These are phyloP conservation scores for Blastomyces parvus DNA, from an alignment of 2,329 filamentous ascomycete genomes.

Conservation along the genomic window DNA sequence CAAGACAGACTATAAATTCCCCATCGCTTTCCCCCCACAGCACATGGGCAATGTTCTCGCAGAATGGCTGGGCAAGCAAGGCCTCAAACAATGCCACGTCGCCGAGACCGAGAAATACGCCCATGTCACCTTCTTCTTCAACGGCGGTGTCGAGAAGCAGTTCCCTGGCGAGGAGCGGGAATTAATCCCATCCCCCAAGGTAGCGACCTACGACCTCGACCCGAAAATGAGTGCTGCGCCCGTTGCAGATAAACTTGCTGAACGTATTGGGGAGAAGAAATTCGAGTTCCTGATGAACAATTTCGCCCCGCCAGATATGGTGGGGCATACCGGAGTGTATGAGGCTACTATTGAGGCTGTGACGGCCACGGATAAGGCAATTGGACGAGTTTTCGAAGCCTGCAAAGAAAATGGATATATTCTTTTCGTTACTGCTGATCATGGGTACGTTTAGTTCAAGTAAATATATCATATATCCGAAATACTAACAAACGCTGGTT, in stretches of 20 bases:
- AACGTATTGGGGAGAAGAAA: constrained; percentile 72
- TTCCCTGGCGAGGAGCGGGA: constrained; percentile 88
- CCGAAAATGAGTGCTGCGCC: constrained; percentile 92
- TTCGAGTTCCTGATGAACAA: constrained; percentile 99
- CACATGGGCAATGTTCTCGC: constrained; percentile 97
- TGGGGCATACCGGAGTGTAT: constrained; percentile 96
- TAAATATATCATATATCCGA: constrained; percentile 11
- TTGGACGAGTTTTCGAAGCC: constrained; percentile 81
- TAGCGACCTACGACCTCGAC: constrained; percentile 88
- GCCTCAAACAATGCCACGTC: constrained; percentile 85
- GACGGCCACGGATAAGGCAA: constrained; percentile 82
- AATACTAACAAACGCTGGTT: constrained; percentile 17
- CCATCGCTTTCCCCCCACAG: constrained; percentile 86
- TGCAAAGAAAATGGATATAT: constrained; percentile 91
- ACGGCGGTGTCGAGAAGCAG: constrained; percentile 93
- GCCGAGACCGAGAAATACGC: constrained; percentile 99
- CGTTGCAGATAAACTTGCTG: constrained; percentile 80
- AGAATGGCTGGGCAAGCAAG: constrained; percentile 87
- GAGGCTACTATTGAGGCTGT: constrained; percentile 82
- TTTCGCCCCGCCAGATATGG: constrained; percentile 98
- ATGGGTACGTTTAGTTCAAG: constrained; percentile 51
- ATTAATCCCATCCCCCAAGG: constrained; percentile 88
- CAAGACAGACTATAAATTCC: constrained; percentile 89
- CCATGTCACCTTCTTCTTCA: constrained; percentile 99
- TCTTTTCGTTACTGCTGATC: constrained; percentile 91